phyloP scores from a whole-genome alignment of 202 grass and related monocot species.

The Eragrostis tef region DNA sequence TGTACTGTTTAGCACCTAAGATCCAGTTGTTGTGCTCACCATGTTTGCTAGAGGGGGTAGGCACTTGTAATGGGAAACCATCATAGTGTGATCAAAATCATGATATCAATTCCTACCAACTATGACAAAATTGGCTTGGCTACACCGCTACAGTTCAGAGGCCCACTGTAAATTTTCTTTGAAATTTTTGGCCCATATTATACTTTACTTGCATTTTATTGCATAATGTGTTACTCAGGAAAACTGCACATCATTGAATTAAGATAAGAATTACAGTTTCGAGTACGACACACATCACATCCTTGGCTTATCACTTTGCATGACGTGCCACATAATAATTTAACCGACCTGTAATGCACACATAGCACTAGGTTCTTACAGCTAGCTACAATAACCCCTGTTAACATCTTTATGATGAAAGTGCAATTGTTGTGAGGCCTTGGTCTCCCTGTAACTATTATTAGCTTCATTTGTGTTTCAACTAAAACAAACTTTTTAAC shows the following conservation, averaged over 20 bases:
- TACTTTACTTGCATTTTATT: background rate
- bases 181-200: background rate
- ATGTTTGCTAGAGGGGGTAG: background rate
- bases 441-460: slow-evolving; percentile 1
- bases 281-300: background rate
- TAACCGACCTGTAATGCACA: background rate
- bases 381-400: background rate
- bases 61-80: background rate
- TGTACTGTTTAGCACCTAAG: background rate
- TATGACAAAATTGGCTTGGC: background rate
- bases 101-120: background rate
- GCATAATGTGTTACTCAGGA: background rate
- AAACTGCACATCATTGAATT: background rate
- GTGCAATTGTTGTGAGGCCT: background rate
- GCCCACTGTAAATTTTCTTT: background rate
- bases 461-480: slow-evolving; percentile 12
- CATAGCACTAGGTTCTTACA: background rate
- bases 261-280: background rate
- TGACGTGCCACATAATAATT: background rate
- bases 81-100: background rate
- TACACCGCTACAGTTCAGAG: background rate
- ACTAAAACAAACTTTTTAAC: background rate
- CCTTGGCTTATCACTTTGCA: background rate
- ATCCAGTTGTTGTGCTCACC: background rate
- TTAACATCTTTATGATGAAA: background rate